Evolutionary conservation across 345 rosid genomes (phyloP).

Genomic region (Erysimum cheiranthoides): DNA sequence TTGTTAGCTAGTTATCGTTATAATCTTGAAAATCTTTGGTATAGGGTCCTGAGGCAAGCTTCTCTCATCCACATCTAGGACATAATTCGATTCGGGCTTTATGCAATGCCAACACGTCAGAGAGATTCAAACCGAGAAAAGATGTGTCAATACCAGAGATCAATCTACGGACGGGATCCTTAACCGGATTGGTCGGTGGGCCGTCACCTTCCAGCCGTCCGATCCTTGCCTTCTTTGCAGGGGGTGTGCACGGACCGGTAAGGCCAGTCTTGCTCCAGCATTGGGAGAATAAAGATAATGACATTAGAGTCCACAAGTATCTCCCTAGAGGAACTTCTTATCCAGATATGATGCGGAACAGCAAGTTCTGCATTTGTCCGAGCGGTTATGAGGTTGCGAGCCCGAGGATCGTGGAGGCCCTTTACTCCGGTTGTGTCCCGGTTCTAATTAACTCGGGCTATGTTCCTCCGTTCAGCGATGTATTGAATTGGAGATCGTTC

Average conservation of each 20-base stretch:
- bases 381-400: conserved; percentile 97
- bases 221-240: conserved; percentile 89
- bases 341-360: conserved; percentile 71
- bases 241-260: conserved; percentile 93
- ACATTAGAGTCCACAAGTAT: conserved; percentile 67
- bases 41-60: conserved; percentile 59
- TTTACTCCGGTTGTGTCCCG: conserved; percentile 87
- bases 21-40: conserved; percentile 1
- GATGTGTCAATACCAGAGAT: conserved; percentile 90
- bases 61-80: conserved; percentile 56
- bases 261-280: conserved; percentile 82
- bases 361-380: conserved; percentile 88
- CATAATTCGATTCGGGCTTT: conserved; percentile 72
- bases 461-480: conserved; percentile 87
- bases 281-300: conserved; percentile 82
- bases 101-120: conserved; percentile 92
- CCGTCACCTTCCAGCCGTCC: conserved; percentile 79
- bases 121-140: conserved; percentile 74
- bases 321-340: conserved; percentile 77
- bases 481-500: conserved; percentile 81
- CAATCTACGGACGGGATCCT: conserved; percentile 67
- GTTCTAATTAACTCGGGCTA: conserved; percentile 83
- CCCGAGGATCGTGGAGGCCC: conserved; percentile 83
- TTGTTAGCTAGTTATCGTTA: not conserved
- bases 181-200: conserved; percentile 68